Percentiles rank a stretch among this genome's conserved stretches.
Conservation (phyloP, 352 stramenopile species). For the Pythium dissimile region DNA sequence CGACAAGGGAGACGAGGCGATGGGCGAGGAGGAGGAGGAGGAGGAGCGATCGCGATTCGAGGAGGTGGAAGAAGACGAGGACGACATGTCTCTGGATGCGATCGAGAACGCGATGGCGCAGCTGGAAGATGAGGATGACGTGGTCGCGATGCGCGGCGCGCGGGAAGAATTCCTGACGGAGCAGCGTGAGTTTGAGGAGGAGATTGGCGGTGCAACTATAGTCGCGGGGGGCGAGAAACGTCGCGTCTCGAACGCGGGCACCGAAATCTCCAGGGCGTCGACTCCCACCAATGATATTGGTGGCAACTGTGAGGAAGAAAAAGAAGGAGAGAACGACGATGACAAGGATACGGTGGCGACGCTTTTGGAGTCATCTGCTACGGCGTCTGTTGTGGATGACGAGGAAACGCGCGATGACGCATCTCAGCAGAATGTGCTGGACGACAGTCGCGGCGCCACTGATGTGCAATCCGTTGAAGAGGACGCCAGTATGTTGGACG, state of each 20-base stretch:
- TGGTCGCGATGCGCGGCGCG: conserved; percentile 88
- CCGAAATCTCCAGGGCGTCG: conserved; percentile 1
- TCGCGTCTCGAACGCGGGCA: conserved; percentile 12
- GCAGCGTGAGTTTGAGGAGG: conserved; percentile 63
- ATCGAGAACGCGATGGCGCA: conserved; percentile 93
- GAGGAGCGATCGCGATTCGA: conserved; percentile 28
- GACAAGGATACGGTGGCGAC: neutral
- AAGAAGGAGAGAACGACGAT: neutral
- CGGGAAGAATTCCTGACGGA: conserved; percentile 53
- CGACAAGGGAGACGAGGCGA: conserved; percentile 9
- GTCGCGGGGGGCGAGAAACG: neutral
- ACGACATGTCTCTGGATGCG: conserved; percentile 43
- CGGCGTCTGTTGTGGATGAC: neutral
- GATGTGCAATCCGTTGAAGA: conserved; percentile 4
- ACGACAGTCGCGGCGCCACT: neutral
- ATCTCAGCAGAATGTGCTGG: neutral
- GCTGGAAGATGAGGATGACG: conserved; percentile 82
- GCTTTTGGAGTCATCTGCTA: neutral
- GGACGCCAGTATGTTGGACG: conserved; percentile 3
- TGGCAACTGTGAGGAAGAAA: neutral
- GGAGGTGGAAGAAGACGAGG: conserved; percentile 32
- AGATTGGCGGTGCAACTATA: conserved; percentile 3
- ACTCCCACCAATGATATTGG: conserved; percentile 2
- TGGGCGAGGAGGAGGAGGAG: conserved; percentile 24
- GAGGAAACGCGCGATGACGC: neutral